These are phyloP conservation scores for Tulasnella sp. DNA, from an alignment of 768 basidiomycete species.

Conservation along the genomic window DNA sequence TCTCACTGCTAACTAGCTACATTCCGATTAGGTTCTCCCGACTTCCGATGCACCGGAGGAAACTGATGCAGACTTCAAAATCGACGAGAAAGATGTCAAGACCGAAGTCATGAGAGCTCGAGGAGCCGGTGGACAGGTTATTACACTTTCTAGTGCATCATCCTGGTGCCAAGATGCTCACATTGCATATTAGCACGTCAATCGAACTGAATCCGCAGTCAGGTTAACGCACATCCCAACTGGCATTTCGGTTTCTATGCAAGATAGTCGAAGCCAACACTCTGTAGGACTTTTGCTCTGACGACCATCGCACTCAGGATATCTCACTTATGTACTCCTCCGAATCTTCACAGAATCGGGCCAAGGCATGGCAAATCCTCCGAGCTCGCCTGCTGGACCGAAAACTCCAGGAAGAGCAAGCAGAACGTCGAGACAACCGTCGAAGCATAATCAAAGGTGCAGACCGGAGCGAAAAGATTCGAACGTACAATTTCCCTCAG, in stretches of 20 bases:
- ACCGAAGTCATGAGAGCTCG: constrained; percentile 91
- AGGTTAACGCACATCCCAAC: constrained; percentile 87
- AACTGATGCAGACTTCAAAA: constrained; percentile 54
- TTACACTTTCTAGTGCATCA: constrained; percentile 10
- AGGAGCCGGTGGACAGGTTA: constrained; percentile 93
- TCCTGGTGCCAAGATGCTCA: background rate
- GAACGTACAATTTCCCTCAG: constrained; percentile 93
- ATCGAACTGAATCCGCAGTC: constrained; percentile 96
- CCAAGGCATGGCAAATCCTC: constrained; percentile 87
- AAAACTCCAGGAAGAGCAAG: constrained; percentile 59
- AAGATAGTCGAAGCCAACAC: constrained; percentile 94
- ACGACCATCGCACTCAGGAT: background rate
- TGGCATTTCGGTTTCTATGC: constrained; percentile 93
- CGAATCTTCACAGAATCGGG: constrained; percentile 51
- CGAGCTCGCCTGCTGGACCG: constrained; percentile 74
- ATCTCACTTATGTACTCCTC: background rate
- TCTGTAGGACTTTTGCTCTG: background rate
- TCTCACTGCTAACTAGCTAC: background rate
- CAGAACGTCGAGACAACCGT: constrained; percentile 55
- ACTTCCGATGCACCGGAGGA: constrained; percentile 54
- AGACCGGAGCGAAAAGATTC: constrained; percentile 86
- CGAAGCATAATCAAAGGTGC: constrained; percentile 65
- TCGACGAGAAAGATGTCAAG: constrained; percentile 68
- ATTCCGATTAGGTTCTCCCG: constrained; percentile 62
- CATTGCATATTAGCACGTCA: constrained; percentile 61